phyloP scores from a whole-genome alignment of 1,284 basidiomycete genomes.

The Pisolithus thermaeus region DNA sequence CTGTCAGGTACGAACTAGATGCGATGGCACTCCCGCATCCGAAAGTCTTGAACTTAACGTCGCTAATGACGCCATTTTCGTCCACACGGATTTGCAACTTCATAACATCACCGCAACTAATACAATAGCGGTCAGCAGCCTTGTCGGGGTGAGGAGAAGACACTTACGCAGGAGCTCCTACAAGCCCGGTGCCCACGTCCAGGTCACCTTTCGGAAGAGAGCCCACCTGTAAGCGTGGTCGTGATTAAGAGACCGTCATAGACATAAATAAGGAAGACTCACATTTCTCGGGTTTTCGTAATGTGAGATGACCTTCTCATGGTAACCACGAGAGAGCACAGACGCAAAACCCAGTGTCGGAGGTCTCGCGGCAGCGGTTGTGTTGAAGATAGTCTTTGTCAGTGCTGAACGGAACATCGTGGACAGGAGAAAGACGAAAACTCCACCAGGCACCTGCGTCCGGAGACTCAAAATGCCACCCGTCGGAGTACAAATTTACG shows the following conservation, averaged over 20 bases:
- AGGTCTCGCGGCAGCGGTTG: slow-evolving; percentile 39
- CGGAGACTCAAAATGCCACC: slow-evolving; percentile 7
- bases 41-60: slow-evolving; percentile 99
- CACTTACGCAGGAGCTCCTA: slow-evolving; percentile 96
- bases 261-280: slow-evolving; percentile 34
- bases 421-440: slow-evolving; percentile 26
- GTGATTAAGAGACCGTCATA: slow-evolving; percentile 44
- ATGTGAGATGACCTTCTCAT: slow-evolving; percentile 93
- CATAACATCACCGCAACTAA: slow-evolving; percentile 90
- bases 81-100: slow-evolving; percentile 98
- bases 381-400: slow-evolving; percentile 43
- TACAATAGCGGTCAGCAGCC: slow-evolving; percentile 8
- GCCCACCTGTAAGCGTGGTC: slow-evolving; percentile 70
- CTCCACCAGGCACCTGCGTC: not conserved
- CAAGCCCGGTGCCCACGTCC: slow-evolving; percentile 95
- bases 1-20: slow-evolving; percentile 95
- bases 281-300: slow-evolving; percentile 95
- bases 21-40: slow-evolving; percentile 97
- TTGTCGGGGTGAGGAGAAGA: slow-evolving; percentile 2
- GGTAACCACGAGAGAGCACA: slow-evolving; percentile 63
- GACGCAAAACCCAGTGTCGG: slow-evolving; percentile 40
- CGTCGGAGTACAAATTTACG: slow-evolving; percentile 24
- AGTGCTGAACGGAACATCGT: slow-evolving; percentile 66
- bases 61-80: slow-evolving; percentile 90
- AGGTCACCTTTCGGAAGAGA: slow-evolving; percentile 88